These are phyloP conservation scores for Mycena crocata DNA, from an alignment of 768 basidiomycete species.

Conservation along the genomic window DNA sequence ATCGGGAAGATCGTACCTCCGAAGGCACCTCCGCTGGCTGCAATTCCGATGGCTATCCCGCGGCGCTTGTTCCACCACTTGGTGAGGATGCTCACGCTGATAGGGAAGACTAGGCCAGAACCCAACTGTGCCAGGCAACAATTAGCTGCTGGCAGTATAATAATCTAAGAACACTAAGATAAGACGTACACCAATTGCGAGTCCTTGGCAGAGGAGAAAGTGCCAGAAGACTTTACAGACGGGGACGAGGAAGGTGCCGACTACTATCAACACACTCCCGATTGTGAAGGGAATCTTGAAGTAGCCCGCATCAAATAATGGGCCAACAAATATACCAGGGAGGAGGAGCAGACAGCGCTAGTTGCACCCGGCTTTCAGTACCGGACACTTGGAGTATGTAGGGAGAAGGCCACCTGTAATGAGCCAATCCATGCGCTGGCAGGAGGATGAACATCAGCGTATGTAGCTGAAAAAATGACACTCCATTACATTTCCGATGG, in stretches of 20 bases:
- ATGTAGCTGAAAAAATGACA: not conserved
- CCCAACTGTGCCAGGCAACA: not conserved
- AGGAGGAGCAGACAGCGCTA: constrained; percentile 74
- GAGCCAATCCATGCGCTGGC: constrained; percentile 86
- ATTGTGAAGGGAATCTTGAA: constrained; percentile 61
- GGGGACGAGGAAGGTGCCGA: constrained; percentile 70
- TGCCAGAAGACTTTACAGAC: constrained; percentile 84
- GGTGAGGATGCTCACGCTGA: not conserved
- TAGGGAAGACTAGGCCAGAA: not conserved
- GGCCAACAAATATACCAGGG: constrained; percentile 71
- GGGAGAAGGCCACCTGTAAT: constrained; percentile 61
- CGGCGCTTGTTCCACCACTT: not conserved
- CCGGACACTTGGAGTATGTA: not conserved
- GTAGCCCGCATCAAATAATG: constrained; percentile 79
- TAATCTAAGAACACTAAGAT: not conserved
- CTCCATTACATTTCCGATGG: constrained; percentile 72
- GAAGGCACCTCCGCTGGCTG: not conserved
- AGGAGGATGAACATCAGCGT: constrained; percentile 1
- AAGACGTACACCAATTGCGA: constrained; percentile 66
- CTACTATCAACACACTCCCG: constrained; percentile 62
- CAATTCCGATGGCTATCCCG: not conserved
- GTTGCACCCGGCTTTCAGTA: not conserved
- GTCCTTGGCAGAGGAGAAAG: constrained; percentile 78
- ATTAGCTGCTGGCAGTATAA: not conserved
- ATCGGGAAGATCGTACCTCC: no score